A percentile compares a stretch with the other conserved stretches of the same genome.
phyloP scores from a whole-genome alignment of 2,329 filamentous ascomycete species.

The Aspergillus sp. region DNA sequence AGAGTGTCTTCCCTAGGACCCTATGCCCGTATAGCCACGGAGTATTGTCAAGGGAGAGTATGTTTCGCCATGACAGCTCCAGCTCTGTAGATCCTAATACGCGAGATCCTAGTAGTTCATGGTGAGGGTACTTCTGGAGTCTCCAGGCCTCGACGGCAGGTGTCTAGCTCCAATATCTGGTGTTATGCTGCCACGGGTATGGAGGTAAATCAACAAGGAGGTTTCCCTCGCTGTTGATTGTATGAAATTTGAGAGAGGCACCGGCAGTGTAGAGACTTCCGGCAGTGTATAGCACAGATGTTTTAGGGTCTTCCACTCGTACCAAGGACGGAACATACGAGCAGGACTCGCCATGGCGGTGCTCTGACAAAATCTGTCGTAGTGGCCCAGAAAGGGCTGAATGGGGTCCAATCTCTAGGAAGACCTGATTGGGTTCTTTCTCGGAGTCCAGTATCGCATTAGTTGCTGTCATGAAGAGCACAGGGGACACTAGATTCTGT shows the following conservation, averaged over 20 bases:
- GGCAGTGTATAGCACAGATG: constrained; percentile 16
- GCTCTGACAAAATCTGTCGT: constrained; percentile 15
- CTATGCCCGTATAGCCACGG: constrained; percentile 39
- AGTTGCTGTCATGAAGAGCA: constrained; percentile 5
- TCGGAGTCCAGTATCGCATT: not conserved
- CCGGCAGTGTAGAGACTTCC: constrained; percentile 14
- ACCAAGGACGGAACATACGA: not conserved
- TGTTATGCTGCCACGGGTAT: constrained; percentile 25
- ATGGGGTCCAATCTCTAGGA: constrained; percentile 33
- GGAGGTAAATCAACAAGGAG: constrained; percentile 21
- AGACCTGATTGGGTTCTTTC: not conserved
- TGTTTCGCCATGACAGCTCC: constrained; percentile 35
- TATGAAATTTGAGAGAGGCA: not conserved
- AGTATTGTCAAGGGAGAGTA: constrained; percentile 29
- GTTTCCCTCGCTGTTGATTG: not conserved
- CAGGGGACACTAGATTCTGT: constrained; percentile 20
- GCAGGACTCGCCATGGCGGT: not conserved
- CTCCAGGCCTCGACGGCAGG: constrained; percentile 19
- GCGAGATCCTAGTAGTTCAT: constrained; percentile 28
- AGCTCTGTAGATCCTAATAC: constrained; percentile 24
- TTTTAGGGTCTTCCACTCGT: not conserved
- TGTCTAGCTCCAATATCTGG: constrained; percentile 23
- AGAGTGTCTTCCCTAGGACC: constrained; percentile 29
- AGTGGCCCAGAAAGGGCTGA: constrained; percentile 34
- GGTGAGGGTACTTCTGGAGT: constrained; percentile 14